A percentile compares a stretch with the other conserved stretches of the same genome.
phyloP scores from a whole-genome alignment of 495 filamentous ascomycete species.

The Tetracladium setigerum region DNA sequence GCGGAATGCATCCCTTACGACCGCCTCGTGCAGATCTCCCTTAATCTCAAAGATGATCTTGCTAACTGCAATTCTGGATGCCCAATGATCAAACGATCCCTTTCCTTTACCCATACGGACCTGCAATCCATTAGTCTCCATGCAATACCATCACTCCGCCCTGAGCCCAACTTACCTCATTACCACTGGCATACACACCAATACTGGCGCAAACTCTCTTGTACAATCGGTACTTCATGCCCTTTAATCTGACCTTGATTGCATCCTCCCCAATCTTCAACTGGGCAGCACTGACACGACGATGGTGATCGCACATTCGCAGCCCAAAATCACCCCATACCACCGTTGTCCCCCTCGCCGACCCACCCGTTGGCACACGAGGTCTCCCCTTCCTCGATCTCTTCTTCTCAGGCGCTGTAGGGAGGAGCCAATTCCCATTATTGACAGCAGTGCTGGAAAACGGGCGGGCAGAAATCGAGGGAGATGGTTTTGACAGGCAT shows the following conservation, averaged over 20 bases:
- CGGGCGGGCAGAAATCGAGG: constrained; percentile 8
- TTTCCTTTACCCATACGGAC: constrained; percentile 98
- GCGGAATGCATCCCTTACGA: constrained; percentile 88
- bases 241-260: constrained; percentile 79
- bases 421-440: constrained; percentile 69
- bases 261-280: constrained; percentile 87
- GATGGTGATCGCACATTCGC: constrained; percentile 88
- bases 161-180: constrained; percentile 59
- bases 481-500: constrained; percentile 3
- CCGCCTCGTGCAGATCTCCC: constrained; percentile 87
- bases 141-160: not conserved
- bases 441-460: constrained; percentile 66
- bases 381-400: constrained; percentile 89
- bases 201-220: constrained; percentile 85
- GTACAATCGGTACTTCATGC: constrained; percentile 87
- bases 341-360: constrained; percentile 85
- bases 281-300: constrained; percentile 78
- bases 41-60: constrained; percentile 88
- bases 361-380: constrained; percentile 84
- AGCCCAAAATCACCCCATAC: constrained; percentile 95
- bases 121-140: constrained; percentile 22
- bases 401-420: constrained; percentile 61
- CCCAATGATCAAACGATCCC: constrained; percentile 95
- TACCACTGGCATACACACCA: constrained; percentile 90
- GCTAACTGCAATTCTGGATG: constrained; percentile 75